Conservation (phyloP, 148 eudicot genomes). For the Camellia lanceoleosa region DNA sequence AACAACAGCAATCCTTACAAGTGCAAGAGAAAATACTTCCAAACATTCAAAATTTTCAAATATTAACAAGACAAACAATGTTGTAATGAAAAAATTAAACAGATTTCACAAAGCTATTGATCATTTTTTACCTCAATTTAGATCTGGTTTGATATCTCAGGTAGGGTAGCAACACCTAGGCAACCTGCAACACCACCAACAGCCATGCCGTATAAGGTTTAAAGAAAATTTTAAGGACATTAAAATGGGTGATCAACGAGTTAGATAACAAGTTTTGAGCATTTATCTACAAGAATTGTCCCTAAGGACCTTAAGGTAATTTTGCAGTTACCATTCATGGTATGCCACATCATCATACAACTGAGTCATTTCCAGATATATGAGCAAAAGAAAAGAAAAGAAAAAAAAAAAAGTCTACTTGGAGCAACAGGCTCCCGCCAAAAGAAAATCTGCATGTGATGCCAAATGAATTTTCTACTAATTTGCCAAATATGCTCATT, state of each 20-base stretch:
- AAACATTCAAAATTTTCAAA: not conserved
- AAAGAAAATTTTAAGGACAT: not conserved
- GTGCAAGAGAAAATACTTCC: too few relatives aligned
- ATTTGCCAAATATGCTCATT: not conserved
- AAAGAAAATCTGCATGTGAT: not conserved
- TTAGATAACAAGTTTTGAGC: too few relatives aligned
- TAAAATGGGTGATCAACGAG: not conserved
- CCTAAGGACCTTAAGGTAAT: not conserved
- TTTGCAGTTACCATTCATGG: not conserved
- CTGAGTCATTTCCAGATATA: not conserved
- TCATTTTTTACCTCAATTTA: slow-evolving; percentile 7
- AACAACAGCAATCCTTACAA: too few relatives aligned
- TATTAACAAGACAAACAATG: not conserved
- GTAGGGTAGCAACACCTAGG: not conserved
- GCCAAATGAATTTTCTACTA: too few relatives aligned
- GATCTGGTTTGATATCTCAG: not conserved
- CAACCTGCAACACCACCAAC: slow-evolving; percentile 11
- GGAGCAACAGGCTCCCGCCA: not conserved
- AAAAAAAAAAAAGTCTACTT: not conserved
- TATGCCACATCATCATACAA: not conserved
- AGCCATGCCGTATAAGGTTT: not conserved
- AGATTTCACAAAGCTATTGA: not conserved
- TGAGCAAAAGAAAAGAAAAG: too few relatives aligned
- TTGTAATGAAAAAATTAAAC: not conserved
- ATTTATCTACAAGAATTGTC: not conserved